Conservation (phyloP, 805 yeast genomes). For the Priceomyces castillae region DNA sequence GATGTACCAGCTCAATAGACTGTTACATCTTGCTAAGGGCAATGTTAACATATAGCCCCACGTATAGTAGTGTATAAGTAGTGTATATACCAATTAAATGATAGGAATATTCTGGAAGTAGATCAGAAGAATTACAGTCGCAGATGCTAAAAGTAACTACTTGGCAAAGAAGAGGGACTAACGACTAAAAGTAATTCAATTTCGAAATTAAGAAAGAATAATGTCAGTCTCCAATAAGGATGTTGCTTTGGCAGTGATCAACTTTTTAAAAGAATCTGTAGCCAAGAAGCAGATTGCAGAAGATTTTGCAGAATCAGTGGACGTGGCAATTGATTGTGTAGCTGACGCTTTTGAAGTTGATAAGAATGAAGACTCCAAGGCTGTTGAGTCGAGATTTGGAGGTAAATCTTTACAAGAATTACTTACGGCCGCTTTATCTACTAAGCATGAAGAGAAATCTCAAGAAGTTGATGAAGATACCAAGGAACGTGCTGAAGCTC, state of each 20-base stretch:
- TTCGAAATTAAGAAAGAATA: neutral
- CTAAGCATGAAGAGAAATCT: slow-evolving; percentile 17
- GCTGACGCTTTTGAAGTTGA: slow-evolving; percentile 78
- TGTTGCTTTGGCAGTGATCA: slow-evolving; percentile 69
- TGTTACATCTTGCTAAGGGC: neutral
- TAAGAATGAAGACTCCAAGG: slow-evolving; percentile 43
- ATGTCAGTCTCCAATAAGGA: slow-evolving; percentile 58
- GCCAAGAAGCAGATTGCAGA: slow-evolving; percentile 62
- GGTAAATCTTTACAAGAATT: slow-evolving; percentile 50
- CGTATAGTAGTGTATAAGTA: too few relatives aligned
- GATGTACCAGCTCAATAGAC: slow-evolving; percentile 4
- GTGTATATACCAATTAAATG: neutral
- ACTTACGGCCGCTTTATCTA: slow-evolving; percentile 19
- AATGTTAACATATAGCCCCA: neutral
- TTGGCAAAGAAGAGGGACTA: neutral
- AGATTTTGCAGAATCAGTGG: slow-evolving; percentile 85
- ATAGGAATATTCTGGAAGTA: slow-evolving; percentile 1
- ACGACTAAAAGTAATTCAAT: neutral
- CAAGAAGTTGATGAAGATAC: slow-evolving; percentile 52
- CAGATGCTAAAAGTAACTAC: neutral
- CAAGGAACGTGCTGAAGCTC: slow-evolving; percentile 72
- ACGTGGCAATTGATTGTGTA: slow-evolving; percentile 90
- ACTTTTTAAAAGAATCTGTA: slow-evolving; percentile 61
- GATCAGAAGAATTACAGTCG: neutral
- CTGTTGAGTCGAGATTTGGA: slow-evolving; percentile 37